Evolutionary conservation across 2,329 filamentous ascomycete genomes (phyloP), one percentile per base, ranked within the genome.

Genomic region (Paracorniculantispora psalliotae): DNA sequence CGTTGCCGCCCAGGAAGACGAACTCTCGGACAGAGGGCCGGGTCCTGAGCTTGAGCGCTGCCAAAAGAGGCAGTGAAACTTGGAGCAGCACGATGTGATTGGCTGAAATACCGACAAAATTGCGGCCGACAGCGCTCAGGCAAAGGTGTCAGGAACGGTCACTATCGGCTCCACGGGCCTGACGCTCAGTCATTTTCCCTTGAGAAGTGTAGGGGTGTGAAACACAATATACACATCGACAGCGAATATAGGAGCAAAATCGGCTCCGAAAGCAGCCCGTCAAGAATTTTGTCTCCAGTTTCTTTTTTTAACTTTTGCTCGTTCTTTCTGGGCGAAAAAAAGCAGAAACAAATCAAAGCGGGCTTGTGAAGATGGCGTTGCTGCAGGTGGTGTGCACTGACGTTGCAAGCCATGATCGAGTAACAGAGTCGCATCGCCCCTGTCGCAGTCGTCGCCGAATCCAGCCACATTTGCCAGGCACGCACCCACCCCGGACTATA

Each of bases 121-220:
- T 47, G 43, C 17, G 43, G 43, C 17, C 17, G 43, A 15, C 9
- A 30, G 21, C 53, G 53, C 53, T 56, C 43, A 47, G 53, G 44
- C 43, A 43, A 47, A 17, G 44, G 53, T 56, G 44, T 56, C 53
- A 48, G 52, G 52, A 53, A 54, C 51, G 39, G 51, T 54, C 39
- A 26, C 37, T 4, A 21, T 46, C 35, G n/a, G n/a, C 1, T 33
- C 43, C 25, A 53, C 35, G 50, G 28, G 30, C 13, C 10, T 4
- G 50, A n/a, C 52, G 52, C 52, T 55, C 52, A 47, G 52, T 44
- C 52, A 55, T 41, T 55, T 52, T 26, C 19, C 17, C 23, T 7
- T 7, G 19, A 17, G n/a, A 37, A 30, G 30, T 10, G 30, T 39
- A 48, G 23, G 23, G 28, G 21, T 39, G 23, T 43, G 53, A 56